phyloP scores from a whole-genome alignment of 768 basidiomycete species.

The Lentinus brumalis region DNA sequence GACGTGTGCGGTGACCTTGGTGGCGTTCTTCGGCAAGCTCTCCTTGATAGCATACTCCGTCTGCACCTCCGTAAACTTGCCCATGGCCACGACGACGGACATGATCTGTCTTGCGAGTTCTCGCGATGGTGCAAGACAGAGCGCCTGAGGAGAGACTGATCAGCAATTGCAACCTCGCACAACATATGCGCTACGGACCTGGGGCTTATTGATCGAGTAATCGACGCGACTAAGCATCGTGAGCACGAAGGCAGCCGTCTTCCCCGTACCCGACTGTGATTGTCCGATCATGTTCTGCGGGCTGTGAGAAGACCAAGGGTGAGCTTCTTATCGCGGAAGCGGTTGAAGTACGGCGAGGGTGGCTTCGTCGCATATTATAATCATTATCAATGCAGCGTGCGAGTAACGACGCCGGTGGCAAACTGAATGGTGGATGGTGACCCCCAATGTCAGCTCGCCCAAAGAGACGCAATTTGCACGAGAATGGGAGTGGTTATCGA shows the following conservation, averaged over 20 bases:
- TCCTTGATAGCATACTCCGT: constrained; percentile 97
- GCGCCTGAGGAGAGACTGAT: constrained; percentile 55
- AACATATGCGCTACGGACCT: constrained; percentile 48
- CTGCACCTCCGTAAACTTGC: constrained; percentile 90
- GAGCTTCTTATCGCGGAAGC: no score
- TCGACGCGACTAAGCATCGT: constrained; percentile 97
- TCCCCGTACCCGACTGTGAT: constrained; percentile 98
- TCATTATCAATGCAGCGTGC: no score
- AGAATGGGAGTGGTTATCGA: no score
- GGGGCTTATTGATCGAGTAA: constrained; percentile 78
- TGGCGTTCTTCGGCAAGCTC: constrained; percentile 64
- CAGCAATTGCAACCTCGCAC: not conserved
- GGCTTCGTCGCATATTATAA: no score
- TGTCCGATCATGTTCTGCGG: constrained; percentile 99
- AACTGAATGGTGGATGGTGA: no score
- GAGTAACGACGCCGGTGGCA: no score
- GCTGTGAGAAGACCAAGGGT: constrained; percentile 41
- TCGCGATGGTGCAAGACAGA: constrained; percentile 97
- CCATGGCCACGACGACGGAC: constrained; percentile 92
- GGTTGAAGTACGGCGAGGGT: no score
- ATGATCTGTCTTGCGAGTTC: constrained; percentile 98
- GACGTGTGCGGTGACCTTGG: constrained; percentile 80
- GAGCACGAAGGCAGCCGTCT: constrained; percentile 96
- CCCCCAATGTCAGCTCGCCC: no score
- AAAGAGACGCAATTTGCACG: no score